Base-by-base conservation (phyloP, 2,329 filamentous ascomycete species). In the Cladosporium sp. region DNA sequence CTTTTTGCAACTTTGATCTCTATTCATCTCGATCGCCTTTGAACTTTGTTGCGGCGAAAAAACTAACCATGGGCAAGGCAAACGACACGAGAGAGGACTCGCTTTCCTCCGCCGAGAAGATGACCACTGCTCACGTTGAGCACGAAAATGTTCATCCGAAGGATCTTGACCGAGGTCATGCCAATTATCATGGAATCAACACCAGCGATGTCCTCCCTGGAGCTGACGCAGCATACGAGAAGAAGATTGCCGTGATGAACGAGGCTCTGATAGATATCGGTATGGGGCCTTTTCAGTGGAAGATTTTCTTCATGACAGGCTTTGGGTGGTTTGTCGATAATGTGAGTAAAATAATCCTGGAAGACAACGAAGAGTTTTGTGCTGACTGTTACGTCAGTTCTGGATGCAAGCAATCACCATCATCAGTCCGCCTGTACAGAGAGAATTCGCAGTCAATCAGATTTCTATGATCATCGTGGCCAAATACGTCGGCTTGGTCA, bases 401-500 rank as follows among this genome's bases (percentile, higher is more conserved):
- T 63, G 57, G 62, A 62, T 61, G 55, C 62, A 64, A 53, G 61
- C 61, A 16, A 61, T 64, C 43, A 62, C 58, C 30, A 59, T 61
- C 41, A 60, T 65, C 41, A 59, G 55, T 8, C 38, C 79, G 0
- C 73, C 80, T 2, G 67, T 84, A 54, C 61, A 71, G 38, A 77
- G 77, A 57, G 81, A 84, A 58, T 82, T 84, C 59, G 55, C 57
- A 1, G 75, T 78, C 0, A 53, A 62, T 2, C 68, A 69, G 1
- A 73, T 74, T 8, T 77, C 77, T 2, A 68, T 82, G 7, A 25
- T 43, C 22, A 43, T 43, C 32, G 32, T 33, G n/a, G 32, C 32
- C 5, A 33, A 33, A 33, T 33, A 33, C 63, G 67, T 86, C 35
- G 88, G 88, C 50, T 76, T 92, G 7, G 88, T 84, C 54, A 64